phyloP scores from a whole-genome alignment of 805 yeast genomes.

The Tetrapisispora namnaoensis region DNA sequence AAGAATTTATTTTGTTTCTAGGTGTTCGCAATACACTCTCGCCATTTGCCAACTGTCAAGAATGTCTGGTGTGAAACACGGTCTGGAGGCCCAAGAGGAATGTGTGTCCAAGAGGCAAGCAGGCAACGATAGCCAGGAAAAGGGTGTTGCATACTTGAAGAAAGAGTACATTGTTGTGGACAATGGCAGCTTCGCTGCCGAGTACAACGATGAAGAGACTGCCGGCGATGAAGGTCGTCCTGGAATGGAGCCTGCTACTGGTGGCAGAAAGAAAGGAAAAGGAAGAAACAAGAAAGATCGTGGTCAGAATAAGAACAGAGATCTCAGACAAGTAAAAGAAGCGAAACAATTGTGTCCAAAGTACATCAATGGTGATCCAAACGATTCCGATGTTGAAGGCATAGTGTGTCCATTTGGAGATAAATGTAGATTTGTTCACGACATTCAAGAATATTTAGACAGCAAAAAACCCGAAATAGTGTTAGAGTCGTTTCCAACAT shows the following conservation, averaged over 20 bases:
- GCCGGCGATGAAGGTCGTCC: conserved; percentile 34
- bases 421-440: conserved; percentile 73
- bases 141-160: conserved; percentile 72
- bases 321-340: conserved; percentile 59
- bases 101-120: conserved; percentile 7
- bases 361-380: conserved; percentile 34
- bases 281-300: conserved; percentile 40
- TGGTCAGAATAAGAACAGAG: conserved; percentile 82
- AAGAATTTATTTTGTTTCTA: too few relatives aligned
- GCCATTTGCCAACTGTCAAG: too few relatives aligned
- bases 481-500: conserved; percentile 37
- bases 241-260: conserved; percentile 30
- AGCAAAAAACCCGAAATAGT: conserved; percentile 63
- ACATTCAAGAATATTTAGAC: conserved; percentile 51
- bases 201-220: conserved; percentile 35
- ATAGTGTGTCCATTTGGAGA: conserved; percentile 53
- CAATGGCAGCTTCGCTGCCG: conserved; percentile 6
- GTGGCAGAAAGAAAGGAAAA: conserved; percentile 14
- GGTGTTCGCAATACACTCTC: too few relatives aligned
- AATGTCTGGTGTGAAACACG: conserved; percentile 15
- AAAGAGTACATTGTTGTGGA: conserved; percentile 48
- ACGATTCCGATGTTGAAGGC: conserved; percentile 32
- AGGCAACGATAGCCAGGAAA: conserved; percentile 18
- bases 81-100: conserved; percentile 8
- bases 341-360: conserved; percentile 55